Conservation (phyloP, 768 basidiomycete genomes). For the Cyclocybe aegerita region DNA sequence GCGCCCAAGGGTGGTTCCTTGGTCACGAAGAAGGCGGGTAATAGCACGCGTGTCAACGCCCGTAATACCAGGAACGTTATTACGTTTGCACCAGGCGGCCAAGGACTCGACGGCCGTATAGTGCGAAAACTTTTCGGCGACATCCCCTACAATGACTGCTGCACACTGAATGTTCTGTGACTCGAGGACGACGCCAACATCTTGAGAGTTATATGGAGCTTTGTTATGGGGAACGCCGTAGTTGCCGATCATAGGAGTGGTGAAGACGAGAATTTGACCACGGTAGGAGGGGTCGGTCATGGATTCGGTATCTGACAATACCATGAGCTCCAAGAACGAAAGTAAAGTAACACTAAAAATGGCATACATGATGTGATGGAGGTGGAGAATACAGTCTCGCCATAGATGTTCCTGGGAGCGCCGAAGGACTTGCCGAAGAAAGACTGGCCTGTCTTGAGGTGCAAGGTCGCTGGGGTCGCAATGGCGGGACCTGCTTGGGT, state of each 20-base stretch:
- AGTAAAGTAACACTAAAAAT: background rate
- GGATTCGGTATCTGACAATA: constrained; percentile 84
- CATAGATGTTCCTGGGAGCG: constrained; percentile 80
- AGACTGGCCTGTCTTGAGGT: constrained; percentile 92
- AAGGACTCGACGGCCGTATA: constrained; percentile 92
- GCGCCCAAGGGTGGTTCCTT: constrained; percentile 94
- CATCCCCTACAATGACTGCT: constrained; percentile 90
- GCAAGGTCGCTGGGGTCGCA: constrained; percentile 75
- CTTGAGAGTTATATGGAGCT: constrained; percentile 65
- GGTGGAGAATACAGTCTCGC: constrained; percentile 98
- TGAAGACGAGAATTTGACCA: constrained; percentile 97
- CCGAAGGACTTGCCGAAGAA: constrained; percentile 92
- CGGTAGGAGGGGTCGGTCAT: constrained; percentile 99
- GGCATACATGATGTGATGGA: constrained; percentile 94
- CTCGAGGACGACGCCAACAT: constrained; percentile 89
- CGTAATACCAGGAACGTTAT: constrained; percentile 90
- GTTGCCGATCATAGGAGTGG: constrained; percentile 96
- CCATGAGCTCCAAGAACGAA: constrained; percentile 7
- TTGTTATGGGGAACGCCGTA: constrained; percentile 92
- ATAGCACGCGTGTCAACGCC: constrained; percentile 98
- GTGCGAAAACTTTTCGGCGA: constrained; percentile 94
- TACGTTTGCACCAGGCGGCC: constrained; percentile 88
- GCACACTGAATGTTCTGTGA: constrained; percentile 88
- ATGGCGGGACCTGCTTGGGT: constrained; percentile 55
- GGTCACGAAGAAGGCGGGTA: constrained; percentile 89